Percentiles rank a stretch among this genome's conserved stretches.
Conservation (phyloP, 352 stramenopile genomes). For the Pythium pyrilobum region DNA sequence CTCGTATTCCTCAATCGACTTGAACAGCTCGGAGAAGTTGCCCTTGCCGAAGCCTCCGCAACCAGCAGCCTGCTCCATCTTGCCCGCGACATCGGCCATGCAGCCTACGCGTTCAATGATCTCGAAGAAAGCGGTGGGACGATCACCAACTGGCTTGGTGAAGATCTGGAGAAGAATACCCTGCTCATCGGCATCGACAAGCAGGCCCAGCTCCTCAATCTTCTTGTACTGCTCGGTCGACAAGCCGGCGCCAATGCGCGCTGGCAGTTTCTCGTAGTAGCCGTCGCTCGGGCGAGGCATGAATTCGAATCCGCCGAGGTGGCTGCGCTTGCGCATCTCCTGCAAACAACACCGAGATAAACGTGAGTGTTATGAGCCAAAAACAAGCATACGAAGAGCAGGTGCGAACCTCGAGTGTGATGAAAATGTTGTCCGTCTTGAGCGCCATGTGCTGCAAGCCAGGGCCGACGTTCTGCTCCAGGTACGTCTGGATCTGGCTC, state of each 20-base stretch:
- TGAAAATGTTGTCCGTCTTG: slow-evolving; percentile 96
- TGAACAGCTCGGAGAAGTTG: slow-evolving; percentile 91
- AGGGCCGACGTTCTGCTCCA: slow-evolving; percentile 93
- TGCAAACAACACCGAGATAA: slow-evolving; percentile 6
- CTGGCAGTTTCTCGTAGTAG: slow-evolving; percentile 91
- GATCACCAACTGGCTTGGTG: slow-evolving; percentile 85
- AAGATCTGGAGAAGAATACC: slow-evolving; percentile 92
- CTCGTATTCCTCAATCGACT: slow-evolving; percentile 91
- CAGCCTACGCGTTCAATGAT: slow-evolving; percentile 93
- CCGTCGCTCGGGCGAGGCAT: slow-evolving; percentile 74
- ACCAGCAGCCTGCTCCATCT: slow-evolving; percentile 71
- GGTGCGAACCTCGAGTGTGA: slow-evolving; percentile 73
- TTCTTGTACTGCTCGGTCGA: slow-evolving; percentile 86
- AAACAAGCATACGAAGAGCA: too few relatives aligned
- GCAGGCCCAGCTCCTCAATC: slow-evolving; percentile 90
- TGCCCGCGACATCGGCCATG: slow-evolving; percentile 60
- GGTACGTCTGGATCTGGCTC: slow-evolving; percentile 95
- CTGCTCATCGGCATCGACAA: slow-evolving; percentile 94
- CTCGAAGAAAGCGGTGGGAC: slow-evolving; percentile 88
- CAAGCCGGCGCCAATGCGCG: slow-evolving; percentile 72
- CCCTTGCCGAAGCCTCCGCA: slow-evolving; percentile 90
- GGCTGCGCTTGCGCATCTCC: slow-evolving; percentile 74
- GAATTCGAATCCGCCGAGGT: slow-evolving; percentile 79
- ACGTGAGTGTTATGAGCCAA: neutral
- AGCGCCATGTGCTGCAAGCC: slow-evolving; percentile 97